Conservation (phyloP, 2,329 filamentous ascomycete genomes). For the Fusarium proliferatum region DNA sequence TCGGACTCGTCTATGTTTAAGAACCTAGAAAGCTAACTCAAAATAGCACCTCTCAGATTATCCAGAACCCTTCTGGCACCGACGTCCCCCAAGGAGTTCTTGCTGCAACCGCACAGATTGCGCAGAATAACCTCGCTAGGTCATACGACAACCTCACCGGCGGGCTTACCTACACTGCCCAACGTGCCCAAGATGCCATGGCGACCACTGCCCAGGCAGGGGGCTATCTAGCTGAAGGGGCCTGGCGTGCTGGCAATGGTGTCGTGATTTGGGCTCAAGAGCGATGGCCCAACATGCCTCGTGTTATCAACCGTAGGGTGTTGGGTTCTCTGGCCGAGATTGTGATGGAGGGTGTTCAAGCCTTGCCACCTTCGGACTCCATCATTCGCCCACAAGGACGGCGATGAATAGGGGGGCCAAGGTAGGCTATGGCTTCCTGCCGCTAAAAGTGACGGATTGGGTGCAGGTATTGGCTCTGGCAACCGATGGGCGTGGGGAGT, state of each 20-base stretch:
- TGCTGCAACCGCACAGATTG: neutral
- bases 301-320: neutral
- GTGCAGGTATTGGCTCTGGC: neutral
- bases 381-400: conserved; percentile 9
- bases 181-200: conserved; percentile 4
- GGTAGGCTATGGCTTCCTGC: neutral
- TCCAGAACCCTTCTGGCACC: neutral
- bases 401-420: neutral
- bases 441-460: neutral
- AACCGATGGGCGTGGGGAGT: neutral
- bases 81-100: neutral
- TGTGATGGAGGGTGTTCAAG: conserved; percentile 21
- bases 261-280: conserved; percentile 7
- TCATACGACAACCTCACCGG: conserved; percentile 16
- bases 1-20: neutral
- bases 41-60: neutral
- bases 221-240: conserved; percentile 2
- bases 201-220: conserved; percentile 3
- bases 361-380: conserved; percentile 17
- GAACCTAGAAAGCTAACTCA: conserved; percentile 1
- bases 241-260: neutral
- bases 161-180: neutral
- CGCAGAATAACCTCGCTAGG: conserved; percentile 1
- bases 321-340: neutral
- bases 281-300: neutral